Evolutionary conservation across 2,329 filamentous ascomycete genomes (phyloP).

Genomic region (Trichoderma brevicompactum): DNA sequence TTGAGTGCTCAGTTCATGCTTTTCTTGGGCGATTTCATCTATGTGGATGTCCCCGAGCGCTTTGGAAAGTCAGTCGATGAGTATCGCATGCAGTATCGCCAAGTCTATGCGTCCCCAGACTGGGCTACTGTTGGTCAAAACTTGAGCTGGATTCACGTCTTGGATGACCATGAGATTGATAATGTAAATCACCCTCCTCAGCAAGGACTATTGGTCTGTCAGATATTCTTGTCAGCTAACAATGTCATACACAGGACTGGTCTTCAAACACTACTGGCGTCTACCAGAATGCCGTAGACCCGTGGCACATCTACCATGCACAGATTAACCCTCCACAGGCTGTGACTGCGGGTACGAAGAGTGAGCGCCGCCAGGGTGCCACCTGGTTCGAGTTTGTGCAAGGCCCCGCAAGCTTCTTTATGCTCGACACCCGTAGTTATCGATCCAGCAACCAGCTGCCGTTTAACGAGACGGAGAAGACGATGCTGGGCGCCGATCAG

Average conservation of each 20-base stretch:
- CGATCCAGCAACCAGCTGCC: constrained; percentile 69
- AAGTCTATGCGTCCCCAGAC: constrained; percentile 93
- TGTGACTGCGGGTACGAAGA: constrained; percentile 51
- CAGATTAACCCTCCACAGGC: constrained; percentile 78
- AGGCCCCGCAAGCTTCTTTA: constrained; percentile 91
- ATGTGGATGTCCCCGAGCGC: constrained; percentile 82
- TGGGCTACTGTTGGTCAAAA: constrained; percentile 77
- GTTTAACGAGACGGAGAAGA: constrained; percentile 68
- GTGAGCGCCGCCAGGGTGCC: constrained; percentile 53
- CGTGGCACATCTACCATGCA: constrained; percentile 85
- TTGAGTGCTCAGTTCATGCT: constrained; percentile 78
- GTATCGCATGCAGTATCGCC: constrained; percentile 89
- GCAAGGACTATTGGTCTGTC: neutral
- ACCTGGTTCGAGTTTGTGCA: constrained; percentile 91
- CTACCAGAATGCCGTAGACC: constrained; percentile 78
- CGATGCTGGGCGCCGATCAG: constrained; percentile 84
- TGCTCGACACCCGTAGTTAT: constrained; percentile 89
- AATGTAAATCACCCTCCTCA: constrained; percentile 67
- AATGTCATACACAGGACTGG: constrained; percentile 71
- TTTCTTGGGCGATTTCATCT: constrained; percentile 88
- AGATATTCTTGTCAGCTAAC: neutral
- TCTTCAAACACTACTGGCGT: constrained; percentile 78
- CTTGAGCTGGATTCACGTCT: constrained; percentile 95
- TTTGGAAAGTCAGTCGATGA: constrained; percentile 73
- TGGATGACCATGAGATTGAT: constrained; percentile 94